These are phyloP conservation scores for Zygnema cylindricum DNA, from an alignment of 139 green algal species.

Conservation along the genomic window DNA sequence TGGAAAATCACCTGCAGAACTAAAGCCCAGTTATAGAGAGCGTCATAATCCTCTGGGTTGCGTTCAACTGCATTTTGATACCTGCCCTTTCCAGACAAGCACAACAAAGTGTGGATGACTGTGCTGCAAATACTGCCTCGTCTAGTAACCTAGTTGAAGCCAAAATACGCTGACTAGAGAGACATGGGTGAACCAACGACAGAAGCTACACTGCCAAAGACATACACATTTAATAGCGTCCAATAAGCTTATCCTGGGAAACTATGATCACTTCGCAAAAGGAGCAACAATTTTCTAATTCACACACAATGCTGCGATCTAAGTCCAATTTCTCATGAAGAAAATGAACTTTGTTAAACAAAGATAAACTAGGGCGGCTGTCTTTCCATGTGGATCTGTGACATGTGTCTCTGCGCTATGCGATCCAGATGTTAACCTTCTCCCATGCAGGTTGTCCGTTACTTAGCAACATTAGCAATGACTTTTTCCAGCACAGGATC, in stretches of 20 bases:
- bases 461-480: too few species aligned
- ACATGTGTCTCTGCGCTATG: too few species aligned
- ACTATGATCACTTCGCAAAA: not conserved
- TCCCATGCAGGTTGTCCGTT: too few species aligned
- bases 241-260: not conserved
- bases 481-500: too few species aligned
- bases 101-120: not conserved
- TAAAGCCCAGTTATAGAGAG: slow-evolving; percentile 63
- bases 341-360: too few species aligned
- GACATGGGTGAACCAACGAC: not conserved
- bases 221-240: not conserved
- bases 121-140: not conserved
- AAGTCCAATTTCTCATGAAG: too few species aligned
- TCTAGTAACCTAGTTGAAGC: not conserved
- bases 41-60: slow-evolving; percentile 56
- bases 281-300: too few species aligned
- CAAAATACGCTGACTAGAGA: not conserved
- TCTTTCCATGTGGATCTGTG: too few species aligned
- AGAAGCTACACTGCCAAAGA: not conserved
- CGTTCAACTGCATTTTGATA: slow-evolving; percentile 52
- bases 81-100: slow-evolving; percentile 3
- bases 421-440: too few species aligned
- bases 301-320: too few species aligned
- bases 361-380: too few species aligned
- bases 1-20: slow-evolving; percentile 56